Conservation (phyloP, 2,329 filamentous ascomycete species). For the Penicillium sp. region DNA sequence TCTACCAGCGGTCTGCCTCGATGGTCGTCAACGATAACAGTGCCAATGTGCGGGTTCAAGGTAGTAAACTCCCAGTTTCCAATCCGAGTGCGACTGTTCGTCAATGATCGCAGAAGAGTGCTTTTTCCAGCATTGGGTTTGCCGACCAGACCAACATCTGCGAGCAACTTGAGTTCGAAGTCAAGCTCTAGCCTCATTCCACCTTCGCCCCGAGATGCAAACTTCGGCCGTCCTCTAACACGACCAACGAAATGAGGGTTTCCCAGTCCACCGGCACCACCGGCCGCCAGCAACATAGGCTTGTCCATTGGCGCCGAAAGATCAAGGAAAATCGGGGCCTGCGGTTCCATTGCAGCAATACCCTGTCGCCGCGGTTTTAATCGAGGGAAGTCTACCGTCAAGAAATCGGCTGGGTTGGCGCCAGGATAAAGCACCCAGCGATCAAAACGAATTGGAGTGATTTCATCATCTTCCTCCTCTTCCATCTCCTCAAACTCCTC, state of each 20-base stretch:
- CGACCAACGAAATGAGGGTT: slow-evolving; percentile 90
- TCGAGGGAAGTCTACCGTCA: slow-evolving; percentile 58
- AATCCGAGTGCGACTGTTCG: slow-evolving; percentile 82
- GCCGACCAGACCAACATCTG: slow-evolving; percentile 91
- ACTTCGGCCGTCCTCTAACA: slow-evolving; percentile 73
- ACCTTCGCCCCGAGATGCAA: slow-evolving; percentile 81
- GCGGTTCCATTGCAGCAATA: slow-evolving; percentile 67
- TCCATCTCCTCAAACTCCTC: slow-evolving; percentile 6
- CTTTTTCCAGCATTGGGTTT: slow-evolving; percentile 96
- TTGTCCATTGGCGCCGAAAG: slow-evolving; percentile 74
- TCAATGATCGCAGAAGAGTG: slow-evolving; percentile 83
- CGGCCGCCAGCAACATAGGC: slow-evolving; percentile 82
- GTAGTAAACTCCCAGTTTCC: slow-evolving; percentile 98
- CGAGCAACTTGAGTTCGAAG: slow-evolving; percentile 90
- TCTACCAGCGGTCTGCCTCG: slow-evolving; percentile 67
- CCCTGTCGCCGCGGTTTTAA: slow-evolving; percentile 58
- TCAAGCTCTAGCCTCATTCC: slow-evolving; percentile 78
- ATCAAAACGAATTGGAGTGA: slow-evolving; percentile 53
- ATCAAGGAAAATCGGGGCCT: slow-evolving; percentile 71
- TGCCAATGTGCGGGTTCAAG: slow-evolving; percentile 90
- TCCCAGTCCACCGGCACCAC: slow-evolving; percentile 84
- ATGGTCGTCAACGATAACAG: slow-evolving; percentile 87
- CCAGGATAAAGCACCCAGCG: slow-evolving; percentile 90
- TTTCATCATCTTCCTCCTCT: slow-evolving; percentile 23
- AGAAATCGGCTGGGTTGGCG: slow-evolving; percentile 69